These are phyloP conservation scores for Wickerhamomyces chambardii DNA, from an alignment of 805 yeast species.

Conservation along the genomic window DNA sequence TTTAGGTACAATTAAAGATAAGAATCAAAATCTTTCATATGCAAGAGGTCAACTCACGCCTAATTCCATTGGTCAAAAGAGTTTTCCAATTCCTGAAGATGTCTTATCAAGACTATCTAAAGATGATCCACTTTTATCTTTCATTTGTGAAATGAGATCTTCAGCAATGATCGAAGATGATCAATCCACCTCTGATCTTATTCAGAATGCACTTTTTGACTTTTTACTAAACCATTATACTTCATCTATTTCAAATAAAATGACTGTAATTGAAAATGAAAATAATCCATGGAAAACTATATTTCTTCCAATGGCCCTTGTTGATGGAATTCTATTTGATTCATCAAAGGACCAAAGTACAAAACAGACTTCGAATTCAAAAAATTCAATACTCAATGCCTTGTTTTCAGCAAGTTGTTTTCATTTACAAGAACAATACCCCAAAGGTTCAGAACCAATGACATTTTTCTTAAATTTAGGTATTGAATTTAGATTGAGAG, in stretches of 20 bases:
- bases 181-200: conserved; percentile 3
- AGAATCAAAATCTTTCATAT: too few relatives aligned
- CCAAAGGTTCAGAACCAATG: conserved; percentile 47
- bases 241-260: conserved; percentile 51
- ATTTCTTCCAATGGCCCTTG: conserved; percentile 55
- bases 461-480: conserved; percentile 48
- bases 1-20: background rate
- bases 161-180: background rate
- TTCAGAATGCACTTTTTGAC: background rate
- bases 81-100: background rate
- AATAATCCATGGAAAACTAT: conserved; percentile 71
- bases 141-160: background rate
- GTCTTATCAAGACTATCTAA: background rate
- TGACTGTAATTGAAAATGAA: conserved; percentile 46
- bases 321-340: conserved; percentile 59
- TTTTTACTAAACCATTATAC: conserved; percentile 48
- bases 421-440: conserved; percentile 48
- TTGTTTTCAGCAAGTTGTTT: conserved; percentile 50
- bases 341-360: too few relatives aligned
- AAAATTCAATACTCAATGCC: conserved; percentile 49
- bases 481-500: conserved; percentile 47
- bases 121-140: background rate
- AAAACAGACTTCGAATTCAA: conserved; percentile 45
- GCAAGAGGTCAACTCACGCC: background rate
- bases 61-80: too few relatives aligned